phyloP scores from a whole-genome alignment of 73 alveolate genomes.

The Tetrahymena malaccensis region DNA sequence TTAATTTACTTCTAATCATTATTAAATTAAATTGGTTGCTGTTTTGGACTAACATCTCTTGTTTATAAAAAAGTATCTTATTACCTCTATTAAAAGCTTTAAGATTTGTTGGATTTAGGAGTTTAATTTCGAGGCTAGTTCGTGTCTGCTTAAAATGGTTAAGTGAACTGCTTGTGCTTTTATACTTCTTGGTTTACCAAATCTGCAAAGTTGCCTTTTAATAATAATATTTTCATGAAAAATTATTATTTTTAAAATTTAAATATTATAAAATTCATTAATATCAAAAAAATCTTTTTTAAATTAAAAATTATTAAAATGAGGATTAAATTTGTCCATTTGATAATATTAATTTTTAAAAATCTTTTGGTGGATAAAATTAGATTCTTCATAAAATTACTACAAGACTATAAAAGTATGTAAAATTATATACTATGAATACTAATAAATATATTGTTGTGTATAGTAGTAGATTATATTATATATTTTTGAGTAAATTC shows the following conservation, averaged over 20 bases:
- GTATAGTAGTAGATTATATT: not conserved
- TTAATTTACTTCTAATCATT: too few relatives aligned
- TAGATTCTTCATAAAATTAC: not conserved
- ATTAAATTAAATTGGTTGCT: too few relatives aligned
- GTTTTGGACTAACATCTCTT: not conserved
- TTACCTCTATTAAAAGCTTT: not conserved
- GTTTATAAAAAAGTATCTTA: not conserved
- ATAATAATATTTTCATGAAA: not conserved
- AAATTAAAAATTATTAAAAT: too few relatives aligned
- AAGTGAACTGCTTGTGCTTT: not conserved
- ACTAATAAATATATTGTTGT: not conserved
- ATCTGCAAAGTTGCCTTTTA: not conserved
- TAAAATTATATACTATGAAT: not conserved
- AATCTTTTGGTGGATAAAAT: not conserved
- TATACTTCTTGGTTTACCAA: not conserved
- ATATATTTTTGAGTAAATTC: not conserved
- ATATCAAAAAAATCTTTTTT: too few relatives aligned
- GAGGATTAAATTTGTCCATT: too few relatives aligned
- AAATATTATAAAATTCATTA: not conserved
- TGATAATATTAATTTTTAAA: too few relatives aligned
- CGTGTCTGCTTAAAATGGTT: not conserved
- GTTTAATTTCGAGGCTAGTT: not conserved
- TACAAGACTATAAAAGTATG: not conserved
- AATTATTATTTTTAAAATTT: not conserved
- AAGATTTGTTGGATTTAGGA: not conserved